These are phyloP conservation scores for Floccularia luteovirens DNA, from an alignment of 768 basidiomycete genomes.

Conservation along the genomic window DNA sequence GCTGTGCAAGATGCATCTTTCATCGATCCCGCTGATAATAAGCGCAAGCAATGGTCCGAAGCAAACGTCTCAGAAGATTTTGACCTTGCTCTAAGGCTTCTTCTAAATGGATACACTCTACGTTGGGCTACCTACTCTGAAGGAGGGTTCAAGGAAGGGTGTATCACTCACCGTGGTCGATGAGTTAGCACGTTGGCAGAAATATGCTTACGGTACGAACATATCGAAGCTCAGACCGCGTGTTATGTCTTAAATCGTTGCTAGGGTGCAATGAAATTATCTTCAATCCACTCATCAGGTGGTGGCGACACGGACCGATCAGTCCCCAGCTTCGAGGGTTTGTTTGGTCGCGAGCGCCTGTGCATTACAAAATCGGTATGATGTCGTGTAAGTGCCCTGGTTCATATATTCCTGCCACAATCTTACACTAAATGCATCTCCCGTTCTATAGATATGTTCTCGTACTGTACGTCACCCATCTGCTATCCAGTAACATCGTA, in stretches of 20 bases:
- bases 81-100: constrained; percentile 63
- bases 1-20: constrained; percentile 83
- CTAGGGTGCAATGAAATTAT: constrained; percentile 67
- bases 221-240: neutral
- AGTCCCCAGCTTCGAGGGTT: constrained; percentile 66
- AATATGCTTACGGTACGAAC: constrained; percentile 46
- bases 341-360: constrained; percentile 67
- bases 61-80: constrained; percentile 79
- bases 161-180: constrained; percentile 83
- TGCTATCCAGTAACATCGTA: constrained; percentile 1
- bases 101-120: constrained; percentile 65
- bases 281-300: constrained; percentile 75
- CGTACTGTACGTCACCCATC: constrained; percentile 26
- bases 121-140: constrained; percentile 82
- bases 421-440: neutral
- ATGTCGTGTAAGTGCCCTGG: constrained; percentile 45
- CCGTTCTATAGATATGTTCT: constrained; percentile 33
- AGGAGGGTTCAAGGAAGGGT: constrained; percentile 85
- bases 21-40: constrained; percentile 53
- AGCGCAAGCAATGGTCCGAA: constrained; percentile 69
- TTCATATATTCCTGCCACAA: constrained; percentile 1
- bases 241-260: constrained; percentile 2
- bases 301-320: constrained; percentile 76
- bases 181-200: constrained; percentile 89
- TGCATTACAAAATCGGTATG: constrained; percentile 81